Evolutionary conservation across 805 yeast species (phyloP), one percentile per base, ranked within the genome.

Genomic region (Metschnikowia orientalis): DNA sequence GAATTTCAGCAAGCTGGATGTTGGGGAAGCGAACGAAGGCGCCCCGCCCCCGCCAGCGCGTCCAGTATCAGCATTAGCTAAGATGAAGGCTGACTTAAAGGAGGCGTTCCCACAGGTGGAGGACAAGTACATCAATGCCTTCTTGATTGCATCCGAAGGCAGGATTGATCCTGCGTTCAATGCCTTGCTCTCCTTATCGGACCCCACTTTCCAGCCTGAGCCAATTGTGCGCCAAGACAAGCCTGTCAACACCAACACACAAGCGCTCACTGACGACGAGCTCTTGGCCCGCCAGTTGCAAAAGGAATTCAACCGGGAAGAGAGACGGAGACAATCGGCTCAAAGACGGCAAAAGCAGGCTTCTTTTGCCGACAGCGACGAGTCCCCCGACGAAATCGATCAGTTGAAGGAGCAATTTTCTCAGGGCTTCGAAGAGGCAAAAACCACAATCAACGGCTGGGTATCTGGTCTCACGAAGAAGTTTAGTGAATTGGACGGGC

Each of bases 31-130:
- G 10, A 34, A 32, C 4, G 51, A 36, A 13, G 41, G 33, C 3
- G 59, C 57, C 2, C 71, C 71, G 3, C 56, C 65, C 9, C 59
- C 51, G 21, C 71, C 71, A 1, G 57, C 63, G 14, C 69, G 90
- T 45, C 92, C 92, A 6, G 56, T 70, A 18, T 72, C 83, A 4
- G 82, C 86, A 14, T 62, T 67, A 23, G 61, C 73, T 18, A 65
- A 68, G 45, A 69, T 79, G 21, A 61, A 69, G 40, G 63, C 71
- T 30, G 80, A 85, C 25, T 67, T 90, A 42, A 68, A 71, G 47
- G 95, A 86, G 14, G 97, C 97, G 0, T 90, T 90, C 56, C 97
- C 98, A 1, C 62, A 67, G 11, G 59, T 78, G 15, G 95, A 87
- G 25, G 82, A 73, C 18, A 74, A 77, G 41, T 74, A 79, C 47